These are phyloP conservation scores for Solanum bulbocastanum DNA, from an alignment of 257 asterid genomes.

Conservation along the genomic window DNA sequence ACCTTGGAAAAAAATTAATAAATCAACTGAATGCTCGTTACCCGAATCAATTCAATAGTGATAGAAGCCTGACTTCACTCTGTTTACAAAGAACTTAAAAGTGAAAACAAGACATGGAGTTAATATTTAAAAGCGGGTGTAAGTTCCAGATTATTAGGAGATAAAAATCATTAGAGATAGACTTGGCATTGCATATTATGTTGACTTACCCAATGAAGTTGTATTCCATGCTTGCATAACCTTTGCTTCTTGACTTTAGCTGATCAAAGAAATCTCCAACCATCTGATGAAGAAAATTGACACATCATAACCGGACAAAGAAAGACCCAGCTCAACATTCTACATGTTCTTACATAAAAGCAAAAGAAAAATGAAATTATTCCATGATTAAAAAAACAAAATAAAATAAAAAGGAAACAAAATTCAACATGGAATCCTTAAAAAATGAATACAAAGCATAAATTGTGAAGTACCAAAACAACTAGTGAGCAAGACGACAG, in stretches of 20 bases:
- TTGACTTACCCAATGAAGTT: conserved; percentile 66
- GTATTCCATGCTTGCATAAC: conserved; percentile 99
- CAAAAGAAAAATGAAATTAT: not conserved
- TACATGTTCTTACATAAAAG: not conserved
- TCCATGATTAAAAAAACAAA: not conserved
- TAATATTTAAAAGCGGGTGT: not conserved
- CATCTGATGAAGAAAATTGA: conserved; percentile 56
- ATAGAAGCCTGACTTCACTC: not conserved
- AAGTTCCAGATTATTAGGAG: not conserved
- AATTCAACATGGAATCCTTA: not conserved
- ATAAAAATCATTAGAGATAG: not conserved
- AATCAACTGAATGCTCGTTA: not conserved
- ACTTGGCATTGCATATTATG: not conserved
- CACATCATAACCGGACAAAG: not conserved
- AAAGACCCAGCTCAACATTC: not conserved
- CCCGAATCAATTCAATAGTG: not conserved
- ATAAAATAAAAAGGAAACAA: not conserved
- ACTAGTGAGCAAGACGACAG: not conserved
- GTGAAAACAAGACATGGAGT: not conserved
- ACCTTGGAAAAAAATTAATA: not conserved
- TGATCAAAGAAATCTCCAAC: conserved; percentile 99
- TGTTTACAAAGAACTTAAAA: not conserved
- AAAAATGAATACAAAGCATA: not conserved
- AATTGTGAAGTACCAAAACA: not conserved
- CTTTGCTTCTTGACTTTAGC: conserved; percentile 95